Conservation (phyloP, 2,329 filamentous ascomycete species). For the Juglanconis juglandina region DNA sequence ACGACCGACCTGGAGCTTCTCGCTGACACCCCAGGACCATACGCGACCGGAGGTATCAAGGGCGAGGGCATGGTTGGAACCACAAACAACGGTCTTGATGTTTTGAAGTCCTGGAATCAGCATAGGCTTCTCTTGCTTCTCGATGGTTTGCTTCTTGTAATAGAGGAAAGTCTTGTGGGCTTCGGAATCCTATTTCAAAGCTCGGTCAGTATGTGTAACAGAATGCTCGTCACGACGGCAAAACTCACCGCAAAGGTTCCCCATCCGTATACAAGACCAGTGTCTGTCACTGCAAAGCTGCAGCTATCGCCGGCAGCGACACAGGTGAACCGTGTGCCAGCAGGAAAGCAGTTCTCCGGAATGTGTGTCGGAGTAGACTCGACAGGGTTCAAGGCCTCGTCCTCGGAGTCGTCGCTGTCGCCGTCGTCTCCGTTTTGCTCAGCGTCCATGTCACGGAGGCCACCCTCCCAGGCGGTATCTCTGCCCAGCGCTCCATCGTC, state of each 20-base stretch:
- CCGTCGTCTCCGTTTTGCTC: conserved; percentile 59
- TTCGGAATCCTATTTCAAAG: conserved; percentile 20
- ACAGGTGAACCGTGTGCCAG: conserved; percentile 54
- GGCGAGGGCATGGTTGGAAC: conserved; percentile 57
- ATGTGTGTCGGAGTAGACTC: conserved; percentile 57
- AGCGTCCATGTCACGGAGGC: conserved; percentile 37
- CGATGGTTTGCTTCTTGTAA: conserved; percentile 19
- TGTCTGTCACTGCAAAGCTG: conserved; percentile 59
- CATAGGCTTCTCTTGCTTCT: conserved; percentile 31
- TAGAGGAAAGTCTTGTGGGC: conserved; percentile 19
- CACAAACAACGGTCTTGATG: conserved; percentile 49
- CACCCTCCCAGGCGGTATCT: conserved; percentile 56
- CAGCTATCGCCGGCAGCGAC: conserved; percentile 59
- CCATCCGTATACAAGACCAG: conserved; percentile 63
- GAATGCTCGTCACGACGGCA: neutral
- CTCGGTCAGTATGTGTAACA: conserved; percentile 8
- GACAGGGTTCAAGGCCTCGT: conserved; percentile 55
- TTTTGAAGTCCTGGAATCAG: conserved; percentile 53
- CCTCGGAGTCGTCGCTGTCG: conserved; percentile 54
- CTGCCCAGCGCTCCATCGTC: conserved; percentile 65
- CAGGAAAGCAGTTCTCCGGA: conserved; percentile 47
- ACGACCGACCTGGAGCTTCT: conserved; percentile 62
- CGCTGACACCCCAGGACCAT: conserved; percentile 61
- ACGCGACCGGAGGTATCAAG: conserved; percentile 56
- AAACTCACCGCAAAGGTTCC: conserved; percentile 59